phyloP scores from a whole-genome alignment of 495 filamentous ascomycete species.

The Acidomyces sp. region DNA sequence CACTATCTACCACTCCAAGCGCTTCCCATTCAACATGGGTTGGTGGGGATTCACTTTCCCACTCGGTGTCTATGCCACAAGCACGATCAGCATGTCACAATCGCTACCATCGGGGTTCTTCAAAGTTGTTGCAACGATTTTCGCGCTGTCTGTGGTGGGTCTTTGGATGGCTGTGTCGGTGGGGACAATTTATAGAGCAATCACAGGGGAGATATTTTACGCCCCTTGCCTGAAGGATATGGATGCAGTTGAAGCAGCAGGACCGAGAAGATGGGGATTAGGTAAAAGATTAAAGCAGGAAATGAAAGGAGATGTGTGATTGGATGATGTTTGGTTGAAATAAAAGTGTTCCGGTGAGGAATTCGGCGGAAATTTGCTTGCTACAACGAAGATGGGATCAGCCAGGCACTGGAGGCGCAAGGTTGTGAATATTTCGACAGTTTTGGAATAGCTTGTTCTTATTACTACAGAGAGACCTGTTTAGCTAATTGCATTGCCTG shows the following conservation, averaged over 20 bases:
- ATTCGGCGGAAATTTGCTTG: too few species aligned
- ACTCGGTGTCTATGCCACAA: slow-evolving; percentile 35
- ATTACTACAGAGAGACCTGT: too few species aligned
- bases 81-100: slow-evolving; percentile 36
- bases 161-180: slow-evolving; percentile 7
- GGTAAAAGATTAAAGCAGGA: too few species aligned
- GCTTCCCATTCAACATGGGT: slow-evolving; percentile 53
- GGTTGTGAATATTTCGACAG: too few species aligned
- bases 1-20: slow-evolving; percentile 27
- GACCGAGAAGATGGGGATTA: slow-evolving; percentile 16
- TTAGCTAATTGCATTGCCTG: too few species aligned
- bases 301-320: too few species aligned
- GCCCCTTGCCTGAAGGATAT: slow-evolving; percentile 13
- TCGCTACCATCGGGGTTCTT: slow-evolving; percentile 44
- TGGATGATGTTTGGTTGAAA: too few species aligned
- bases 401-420: too few species aligned
- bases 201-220: slow-evolving; percentile 10
- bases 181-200: slow-evolving; percentile 4
- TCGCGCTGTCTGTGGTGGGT: slow-evolving; percentile 1
- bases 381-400: too few species aligned
- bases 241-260: slow-evolving; percentile 9
- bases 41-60: slow-evolving; percentile 60
- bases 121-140: slow-evolving; percentile 28
- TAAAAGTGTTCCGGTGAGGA: too few species aligned
- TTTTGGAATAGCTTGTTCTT: too few species aligned